Conservation (phyloP, 768 basidiomycete genomes). For the Coprinopsis strossmayeri region DNA sequence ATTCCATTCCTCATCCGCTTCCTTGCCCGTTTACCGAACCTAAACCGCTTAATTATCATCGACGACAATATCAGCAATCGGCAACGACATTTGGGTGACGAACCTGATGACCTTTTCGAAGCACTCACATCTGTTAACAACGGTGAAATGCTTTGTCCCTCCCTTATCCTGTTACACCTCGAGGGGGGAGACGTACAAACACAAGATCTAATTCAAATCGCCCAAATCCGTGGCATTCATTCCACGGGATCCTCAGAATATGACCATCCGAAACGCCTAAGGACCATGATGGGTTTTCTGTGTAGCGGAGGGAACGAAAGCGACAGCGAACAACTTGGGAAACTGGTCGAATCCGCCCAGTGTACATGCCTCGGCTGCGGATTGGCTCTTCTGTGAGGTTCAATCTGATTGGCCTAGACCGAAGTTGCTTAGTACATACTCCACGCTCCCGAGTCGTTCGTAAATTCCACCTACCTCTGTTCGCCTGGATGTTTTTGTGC, state of each 20-base stretch:
- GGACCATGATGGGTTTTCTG: not conserved
- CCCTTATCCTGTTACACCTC: not conserved
- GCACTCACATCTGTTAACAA: not conserved
- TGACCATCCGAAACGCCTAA: not conserved
- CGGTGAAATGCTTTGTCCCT: not conserved
- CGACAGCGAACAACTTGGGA: not conserved
- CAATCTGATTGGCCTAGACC: no score
- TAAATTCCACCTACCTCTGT: no score
- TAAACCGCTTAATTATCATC: conserved; percentile 20
- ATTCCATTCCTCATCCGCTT: conserved; percentile 23
- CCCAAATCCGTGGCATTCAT: not conserved
- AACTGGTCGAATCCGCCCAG: not conserved
- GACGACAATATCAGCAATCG: conserved; percentile 13
- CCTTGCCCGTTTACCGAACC: conserved; percentile 21
- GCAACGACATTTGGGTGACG: no score
- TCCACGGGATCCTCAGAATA: not conserved
- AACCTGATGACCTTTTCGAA: not conserved
- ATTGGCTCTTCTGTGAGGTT: no score
- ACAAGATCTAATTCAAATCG: not conserved
- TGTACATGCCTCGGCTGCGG: not conserved
- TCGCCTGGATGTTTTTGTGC: no score
- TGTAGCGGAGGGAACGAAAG: not conserved
- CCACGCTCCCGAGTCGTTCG: no score
- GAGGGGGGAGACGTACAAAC: not conserved
- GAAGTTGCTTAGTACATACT: no score